Percentiles rank a stretch among this genome's conserved stretches.
Conservation (phyloP, 139 green algal species). For the Chlamydomonas asymmetrica region DNA sequence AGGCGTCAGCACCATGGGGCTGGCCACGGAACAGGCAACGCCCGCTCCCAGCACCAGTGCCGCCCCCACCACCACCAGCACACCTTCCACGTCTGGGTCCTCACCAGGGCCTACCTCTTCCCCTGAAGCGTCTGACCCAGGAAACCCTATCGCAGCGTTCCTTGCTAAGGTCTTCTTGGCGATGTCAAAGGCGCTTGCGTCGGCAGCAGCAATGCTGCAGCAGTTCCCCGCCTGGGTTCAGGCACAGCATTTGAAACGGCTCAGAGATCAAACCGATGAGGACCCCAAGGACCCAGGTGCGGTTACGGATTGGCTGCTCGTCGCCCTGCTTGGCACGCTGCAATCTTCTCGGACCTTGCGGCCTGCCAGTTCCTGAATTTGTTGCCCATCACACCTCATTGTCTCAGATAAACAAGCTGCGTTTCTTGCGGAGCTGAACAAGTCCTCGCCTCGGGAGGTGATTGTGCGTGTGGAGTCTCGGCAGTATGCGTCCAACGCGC, state of each 20-base stretch:
- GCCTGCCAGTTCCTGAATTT: not conserved
- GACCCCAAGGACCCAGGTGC: constrained; percentile 18
- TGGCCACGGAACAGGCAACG: too few relatives aligned
- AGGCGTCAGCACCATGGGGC: too few relatives aligned
- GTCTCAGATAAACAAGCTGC: constrained; percentile 48
- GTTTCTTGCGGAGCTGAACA: constrained; percentile 53
- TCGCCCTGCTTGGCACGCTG: not conserved
- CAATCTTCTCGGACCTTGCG: not conserved
- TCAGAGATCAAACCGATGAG: constrained; percentile 44
- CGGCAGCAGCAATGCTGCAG: constrained; percentile 5
- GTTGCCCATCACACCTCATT: not conserved
- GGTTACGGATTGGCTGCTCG: not conserved
- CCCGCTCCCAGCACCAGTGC: not conserved
- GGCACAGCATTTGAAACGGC: constrained; percentile 42
- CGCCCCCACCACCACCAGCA: not conserved
- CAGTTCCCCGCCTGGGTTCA: constrained; percentile 43
- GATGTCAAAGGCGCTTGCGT: constrained; percentile 5
- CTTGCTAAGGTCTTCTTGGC: not conserved
- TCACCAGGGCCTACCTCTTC: not conserved
- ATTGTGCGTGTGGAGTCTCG: constrained; percentile 34
- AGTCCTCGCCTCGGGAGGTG: constrained; percentile 33
- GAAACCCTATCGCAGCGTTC: not conserved
- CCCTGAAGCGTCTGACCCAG: not conserved
- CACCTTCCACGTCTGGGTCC: too few relatives aligned
- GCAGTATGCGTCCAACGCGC: constrained; percentile 49